These are phyloP conservation scores for Cenchrus purpureus DNA, from an alignment of 176 grass and related monocot genomes.

Conservation along the genomic window DNA sequence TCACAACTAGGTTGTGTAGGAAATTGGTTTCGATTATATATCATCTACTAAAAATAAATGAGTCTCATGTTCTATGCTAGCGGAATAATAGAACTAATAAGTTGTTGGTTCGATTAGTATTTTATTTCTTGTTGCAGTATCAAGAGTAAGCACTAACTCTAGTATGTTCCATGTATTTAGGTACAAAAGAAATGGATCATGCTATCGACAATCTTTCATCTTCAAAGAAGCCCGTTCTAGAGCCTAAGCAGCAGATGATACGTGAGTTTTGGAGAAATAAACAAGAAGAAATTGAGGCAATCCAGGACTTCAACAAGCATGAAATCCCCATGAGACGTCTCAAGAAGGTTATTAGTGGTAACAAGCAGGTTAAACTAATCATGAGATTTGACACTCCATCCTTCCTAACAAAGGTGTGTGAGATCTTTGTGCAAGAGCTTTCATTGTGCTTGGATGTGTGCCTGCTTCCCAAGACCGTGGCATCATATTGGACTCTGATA, in stretches of 20 bases:
- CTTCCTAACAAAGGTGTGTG: constrained; percentile 23
- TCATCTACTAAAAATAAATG: not conserved
- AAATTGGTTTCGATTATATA: not conserved
- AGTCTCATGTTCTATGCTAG: not conserved
- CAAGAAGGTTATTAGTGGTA: not conserved
- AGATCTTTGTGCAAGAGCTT: constrained; percentile 30
- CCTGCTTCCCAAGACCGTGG: not conserved
- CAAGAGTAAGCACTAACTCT: not conserved
- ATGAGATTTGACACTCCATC: not conserved
- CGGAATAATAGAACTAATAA: not conserved
- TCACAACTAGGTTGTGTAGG: not conserved
- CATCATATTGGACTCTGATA: constrained; percentile 14
- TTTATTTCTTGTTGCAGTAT: not conserved
- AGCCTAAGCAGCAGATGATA: not conserved
- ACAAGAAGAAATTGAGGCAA: not conserved
- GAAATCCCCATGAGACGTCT: constrained; percentile 12
- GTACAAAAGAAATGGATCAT: not conserved
- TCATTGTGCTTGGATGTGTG: constrained; percentile 9
- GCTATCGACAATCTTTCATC: not conserved
- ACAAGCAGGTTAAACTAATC: not conserved
- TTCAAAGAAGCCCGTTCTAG: not conserved
- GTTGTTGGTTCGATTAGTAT: not conserved
- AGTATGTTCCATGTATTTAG: not conserved
- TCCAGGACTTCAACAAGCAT: not conserved
- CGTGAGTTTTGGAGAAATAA: not conserved